Base-by-base conservation (phyloP, 2,329 filamentous ascomycete species). In the Monilinia vaccinii-corymbosi region DNA sequence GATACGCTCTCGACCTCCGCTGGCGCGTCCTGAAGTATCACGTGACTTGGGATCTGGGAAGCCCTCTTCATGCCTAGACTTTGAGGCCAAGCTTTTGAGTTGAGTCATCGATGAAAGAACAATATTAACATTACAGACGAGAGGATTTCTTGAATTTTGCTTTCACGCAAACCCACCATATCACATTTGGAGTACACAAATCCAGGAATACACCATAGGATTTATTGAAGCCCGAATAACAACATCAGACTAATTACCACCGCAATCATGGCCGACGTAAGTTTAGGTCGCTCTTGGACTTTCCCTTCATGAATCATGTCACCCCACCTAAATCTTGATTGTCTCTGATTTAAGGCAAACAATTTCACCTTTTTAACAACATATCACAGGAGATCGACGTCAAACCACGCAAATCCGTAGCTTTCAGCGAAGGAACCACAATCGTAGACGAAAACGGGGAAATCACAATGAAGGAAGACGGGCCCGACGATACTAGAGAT, bases 401-500 rank as follows among this genome's bases (percentile, higher is more conserved):
- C 23, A 91, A 89, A 75, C 85, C 87, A 71, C 88, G 92, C 77
- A 96, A 97, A 78, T 95, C 91, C 50, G 93, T 97, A 71, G 87
- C 91, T 66, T 97, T 97, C 75, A 92, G 87, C 73, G 89, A 94
- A 76, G 89, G 90, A 71, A 84, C 90, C 70, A 83, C 89, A 67
- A 85, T 96, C 70, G 92, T 97, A 74, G 89, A 96, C 79, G 84
- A 85, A 75, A 89, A 96, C 81, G 93, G 93, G 70, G 84, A 87
- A 73, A 85, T 97, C 73, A 90, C 84, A 71, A 86, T 88, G 76
- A 81, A 84, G 74, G 84, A 89, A 74, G 82, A 86, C 67, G 80
- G 82, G 69, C 75, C 79, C 71, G 84, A 87, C 71, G 88, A 90
- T 70, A 81, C 87, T 69, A 91, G 91, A 78, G 84, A 87, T 67